Percentiles rank a stretch among this genome's conserved stretches.
These are phyloP conservation scores for Medicago arabica DNA, from an alignment of 306 rosid species.

Conservation along the genomic window DNA sequence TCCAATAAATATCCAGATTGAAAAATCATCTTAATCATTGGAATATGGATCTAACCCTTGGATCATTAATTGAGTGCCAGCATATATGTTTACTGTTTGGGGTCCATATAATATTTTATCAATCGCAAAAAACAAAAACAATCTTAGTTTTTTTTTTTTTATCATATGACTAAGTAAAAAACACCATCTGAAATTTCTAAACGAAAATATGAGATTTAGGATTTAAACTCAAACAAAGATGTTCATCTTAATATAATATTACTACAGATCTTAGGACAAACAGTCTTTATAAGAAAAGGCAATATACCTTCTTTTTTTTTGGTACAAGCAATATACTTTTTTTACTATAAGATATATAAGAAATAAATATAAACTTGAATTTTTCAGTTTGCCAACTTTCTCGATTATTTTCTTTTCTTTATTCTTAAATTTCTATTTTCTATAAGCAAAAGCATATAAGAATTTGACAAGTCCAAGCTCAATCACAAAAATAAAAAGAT, in stretches of 20 bases:
- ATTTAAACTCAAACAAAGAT: no score
- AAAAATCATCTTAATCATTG: slow-evolving; percentile 50
- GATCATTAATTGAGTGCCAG: slow-evolving; percentile 35
- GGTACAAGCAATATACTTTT: no score
- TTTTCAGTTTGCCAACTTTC: background rate
- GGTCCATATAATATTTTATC: slow-evolving; percentile 1
- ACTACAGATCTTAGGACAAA: no score
- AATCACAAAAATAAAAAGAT: slow-evolving; percentile 1
- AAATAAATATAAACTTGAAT: slow-evolving; percentile 13
- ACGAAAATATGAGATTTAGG: no score
- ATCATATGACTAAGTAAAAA: no score
- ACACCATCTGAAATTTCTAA: no score
- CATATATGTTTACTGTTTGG: slow-evolving; percentile 34
- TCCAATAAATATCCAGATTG: slow-evolving; percentile 40
- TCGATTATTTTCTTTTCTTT: background rate
- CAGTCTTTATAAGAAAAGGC: background rate
- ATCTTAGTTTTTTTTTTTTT: background rate
- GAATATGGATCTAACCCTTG: slow-evolving; percentile 42
- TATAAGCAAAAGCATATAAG: slow-evolving; percentile 33
- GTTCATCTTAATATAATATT: no score
- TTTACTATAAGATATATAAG: background rate
- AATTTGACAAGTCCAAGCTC: slow-evolving; percentile 23
- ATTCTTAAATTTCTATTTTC: background rate
- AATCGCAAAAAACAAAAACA: slow-evolving; percentile 21
- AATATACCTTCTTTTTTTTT: background rate